Percentiles rank a stretch among this genome's conserved stretches.
phyloP scores from a whole-genome alignment of 495 filamentous ascomycete species.

The Opeltia flavorubescens region DNA sequence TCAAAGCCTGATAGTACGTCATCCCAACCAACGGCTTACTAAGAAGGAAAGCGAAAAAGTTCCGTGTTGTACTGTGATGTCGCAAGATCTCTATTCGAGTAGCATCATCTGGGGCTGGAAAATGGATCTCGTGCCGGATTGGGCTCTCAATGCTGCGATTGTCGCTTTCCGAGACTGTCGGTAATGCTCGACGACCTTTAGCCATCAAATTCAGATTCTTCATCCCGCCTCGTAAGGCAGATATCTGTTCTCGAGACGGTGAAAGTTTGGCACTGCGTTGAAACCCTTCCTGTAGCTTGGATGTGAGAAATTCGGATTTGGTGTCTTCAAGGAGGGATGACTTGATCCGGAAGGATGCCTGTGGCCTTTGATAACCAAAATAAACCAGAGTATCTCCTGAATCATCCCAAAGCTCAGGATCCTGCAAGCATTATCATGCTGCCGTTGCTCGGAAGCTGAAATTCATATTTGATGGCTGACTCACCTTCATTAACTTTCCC shows the following conservation, averaged over 20 bases:
- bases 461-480: not conserved
- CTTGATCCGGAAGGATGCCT: conserved; percentile 41
- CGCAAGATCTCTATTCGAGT: not conserved
- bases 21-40: conserved; percentile 33
- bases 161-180: not conserved
- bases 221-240: not conserved
- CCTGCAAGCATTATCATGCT: conserved; percentile 17
- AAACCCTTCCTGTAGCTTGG: conserved; percentile 17
- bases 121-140: conserved; percentile 2
- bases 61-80: not conserved
- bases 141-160: not conserved
- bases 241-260: not conserved
- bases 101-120: not conserved
- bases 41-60: not conserved
- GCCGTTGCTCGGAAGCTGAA: not conserved
- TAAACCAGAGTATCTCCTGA: conserved; percentile 48
- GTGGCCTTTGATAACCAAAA: conserved; percentile 28
- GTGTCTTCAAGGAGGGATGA: conserved; percentile 33
- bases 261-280: not conserved
- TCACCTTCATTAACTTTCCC: conserved; percentile 12
- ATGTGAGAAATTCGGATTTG: conserved; percentile 29
- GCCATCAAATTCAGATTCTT: not conserved
- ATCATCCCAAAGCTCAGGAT: conserved; percentile 49
- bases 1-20: conserved; percentile 39
- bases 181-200: not conserved